Evolutionary conservation across 108 stramenopile species (phyloP), one percentile per base, ranked within the genome.

Genomic region (Fragilariopsis cylindrus): DNA sequence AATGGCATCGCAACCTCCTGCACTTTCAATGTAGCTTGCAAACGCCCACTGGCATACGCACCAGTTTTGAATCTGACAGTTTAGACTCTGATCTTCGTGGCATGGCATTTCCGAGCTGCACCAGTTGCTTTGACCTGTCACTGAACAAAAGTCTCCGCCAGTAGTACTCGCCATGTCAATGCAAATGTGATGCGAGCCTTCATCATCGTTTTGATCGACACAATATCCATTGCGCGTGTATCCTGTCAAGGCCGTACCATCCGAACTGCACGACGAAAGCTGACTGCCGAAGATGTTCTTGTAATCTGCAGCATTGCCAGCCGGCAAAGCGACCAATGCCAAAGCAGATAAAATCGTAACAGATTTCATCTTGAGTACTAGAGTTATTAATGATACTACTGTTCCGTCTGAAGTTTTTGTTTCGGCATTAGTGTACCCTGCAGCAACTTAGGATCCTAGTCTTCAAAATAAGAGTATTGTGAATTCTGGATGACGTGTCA

Each of bases 41-140:
- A 87, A 90, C 1, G 89, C 89, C 86, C 86, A 87, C 49, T 87
- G 81, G 50, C 86, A 87, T 30, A 84, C 86, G 60, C 84, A 84
- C 84, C 84, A 87, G 55, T 87, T 50, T 60, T 84, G 15, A 16
- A 87, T 71, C 4, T 69, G 49, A 54, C 80, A 82, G 19, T 19
- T 19, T 19, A 19, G 19, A 16, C 18, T 48, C 3, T 43, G 39
- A 7, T 71, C 60, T 11, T 82, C 82, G 45, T 83, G 76, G 47
- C 85, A 86, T 19, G 76, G 78, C 85, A 83, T 83, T 73, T 74
- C 48, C 12, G 76, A 57, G 19, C 19, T 19, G 57, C 83, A 86
- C 85, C 85, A 86, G 70, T 86, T 71, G 5, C 52, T 15, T 64
- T 86, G 85, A 3, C 83, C 83, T 43, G 85, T 86, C 7, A 86